phyloP scores from a whole-genome alignment of 192 early-diverging fungal species.

The Gaertneriomyces semiglobifer region DNA sequence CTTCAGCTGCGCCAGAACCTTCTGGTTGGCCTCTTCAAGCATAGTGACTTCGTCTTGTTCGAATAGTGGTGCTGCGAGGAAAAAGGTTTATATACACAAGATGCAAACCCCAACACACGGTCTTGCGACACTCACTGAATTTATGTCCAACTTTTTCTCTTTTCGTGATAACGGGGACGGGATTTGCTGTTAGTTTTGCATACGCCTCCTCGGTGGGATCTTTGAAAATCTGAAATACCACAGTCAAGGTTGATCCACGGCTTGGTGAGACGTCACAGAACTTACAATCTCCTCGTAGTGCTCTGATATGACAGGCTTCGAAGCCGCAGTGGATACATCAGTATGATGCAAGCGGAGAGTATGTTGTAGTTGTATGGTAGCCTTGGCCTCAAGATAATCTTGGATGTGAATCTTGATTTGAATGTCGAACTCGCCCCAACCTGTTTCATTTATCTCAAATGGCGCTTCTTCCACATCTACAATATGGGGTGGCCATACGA shows the following conservation, averaged over 20 bases:
- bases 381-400: constrained; percentile 69
- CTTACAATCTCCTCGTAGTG: constrained; percentile 78
- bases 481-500: background rate
- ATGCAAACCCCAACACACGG: background rate
- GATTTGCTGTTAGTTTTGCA: constrained; percentile 53
- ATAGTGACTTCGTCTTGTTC: constrained; percentile 69
- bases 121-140: constrained; percentile 37
- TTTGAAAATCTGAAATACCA: constrained; percentile 61
- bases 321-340: constrained; percentile 54
- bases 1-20: constrained; percentile 56
- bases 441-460: constrained; percentile 91
- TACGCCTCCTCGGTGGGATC: constrained; percentile 78
- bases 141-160: constrained; percentile 34
- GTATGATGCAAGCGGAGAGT: constrained; percentile 88
- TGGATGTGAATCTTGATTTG: constrained; percentile 87
- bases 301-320: constrained; percentile 69
- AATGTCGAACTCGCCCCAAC: constrained; percentile 99
- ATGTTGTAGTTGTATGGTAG: constrained; percentile 76
- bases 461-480: constrained; percentile 76
- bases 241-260: background rate
- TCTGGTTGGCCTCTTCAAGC: constrained; percentile 56
- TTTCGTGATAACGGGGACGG: constrained; percentile 29
- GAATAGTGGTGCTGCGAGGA: constrained; percentile 39
- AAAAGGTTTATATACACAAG: constrained; percentile 5
- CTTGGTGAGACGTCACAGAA: constrained; percentile 1